phyloP scores from a whole-genome alignment of 1,284 basidiomycete genomes.

The Tilletiaria anomala region DNA sequence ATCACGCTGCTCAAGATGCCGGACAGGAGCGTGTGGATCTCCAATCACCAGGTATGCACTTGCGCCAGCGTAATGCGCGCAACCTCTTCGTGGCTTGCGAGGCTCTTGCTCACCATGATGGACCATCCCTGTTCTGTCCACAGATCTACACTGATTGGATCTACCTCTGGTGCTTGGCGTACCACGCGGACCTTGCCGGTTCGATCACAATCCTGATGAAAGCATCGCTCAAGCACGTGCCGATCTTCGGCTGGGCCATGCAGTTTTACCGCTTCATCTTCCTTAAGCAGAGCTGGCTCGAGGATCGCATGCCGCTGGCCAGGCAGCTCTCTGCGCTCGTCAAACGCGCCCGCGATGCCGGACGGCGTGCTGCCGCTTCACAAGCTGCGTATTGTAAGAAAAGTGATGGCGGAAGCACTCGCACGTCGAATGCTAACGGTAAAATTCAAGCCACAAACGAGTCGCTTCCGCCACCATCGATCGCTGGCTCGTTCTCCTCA shows the following conservation, averaged over 20 bases:
- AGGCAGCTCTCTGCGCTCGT: conserved; percentile 13
- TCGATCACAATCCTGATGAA: conserved; percentile 26
- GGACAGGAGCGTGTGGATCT: conserved; percentile 17
- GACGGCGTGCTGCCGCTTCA: too few relatives aligned
- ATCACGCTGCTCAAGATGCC: conserved; percentile 13
- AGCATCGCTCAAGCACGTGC: conserved; percentile 22
- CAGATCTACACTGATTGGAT: conserved; percentile 35
- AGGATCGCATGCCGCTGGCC: conserved; percentile 16
- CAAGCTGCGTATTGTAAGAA: too few relatives aligned
- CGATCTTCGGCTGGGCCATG: conserved; percentile 28
- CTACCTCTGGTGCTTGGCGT: conserved; percentile 30
- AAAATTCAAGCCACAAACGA: conserved; percentile 3
- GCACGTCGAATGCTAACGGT: too few relatives aligned
- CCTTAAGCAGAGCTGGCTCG: conserved; percentile 17
- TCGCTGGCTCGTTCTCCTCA: too few relatives aligned
- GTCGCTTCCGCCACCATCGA: too few relatives aligned
- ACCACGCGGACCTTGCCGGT: conserved; percentile 21
- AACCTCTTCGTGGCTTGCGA: too few relatives aligned
- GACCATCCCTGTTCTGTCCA: conserved; percentile 4
- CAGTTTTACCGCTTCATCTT: conserved; percentile 34
- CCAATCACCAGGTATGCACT: conserved; percentile 11
- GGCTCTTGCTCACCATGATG: too few relatives aligned
- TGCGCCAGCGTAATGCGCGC: too few relatives aligned
- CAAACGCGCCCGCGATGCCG: background rate
- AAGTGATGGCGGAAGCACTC: too few relatives aligned